phyloP scores from a whole-genome alignment of 1,139 yeast species.

The Yamadazyma jaroonii region DNA sequence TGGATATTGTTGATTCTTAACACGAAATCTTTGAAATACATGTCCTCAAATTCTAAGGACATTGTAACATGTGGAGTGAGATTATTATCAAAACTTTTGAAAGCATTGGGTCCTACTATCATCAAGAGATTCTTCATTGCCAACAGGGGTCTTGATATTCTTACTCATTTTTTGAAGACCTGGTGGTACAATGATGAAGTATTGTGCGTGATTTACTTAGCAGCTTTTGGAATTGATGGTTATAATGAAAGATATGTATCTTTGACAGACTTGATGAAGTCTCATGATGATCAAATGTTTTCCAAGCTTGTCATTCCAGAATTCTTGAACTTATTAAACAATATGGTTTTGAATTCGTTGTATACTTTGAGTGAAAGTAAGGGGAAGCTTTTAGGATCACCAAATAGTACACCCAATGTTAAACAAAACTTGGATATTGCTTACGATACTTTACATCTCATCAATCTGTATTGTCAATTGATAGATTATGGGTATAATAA shows the following conservation, averaged over 20 bases:
- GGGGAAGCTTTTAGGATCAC: constrained; percentile 40
- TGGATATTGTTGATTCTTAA: constrained; percentile 62
- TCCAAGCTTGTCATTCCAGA: constrained; percentile 36
- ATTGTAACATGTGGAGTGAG: constrained; percentile 44
- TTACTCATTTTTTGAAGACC: constrained; percentile 42
- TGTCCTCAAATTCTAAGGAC: constrained; percentile 20
- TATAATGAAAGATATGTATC: constrained; percentile 8
- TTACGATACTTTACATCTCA: constrained; percentile 32
- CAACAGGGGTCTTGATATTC: constrained; percentile 52
- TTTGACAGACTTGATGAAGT: constrained; percentile 8
- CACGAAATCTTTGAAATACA: constrained; percentile 15
- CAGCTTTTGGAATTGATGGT: constrained; percentile 39
- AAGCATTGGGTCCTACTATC: constrained; percentile 44
- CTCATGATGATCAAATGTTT: constrained; percentile 6
- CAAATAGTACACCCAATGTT: constrained; percentile 31
- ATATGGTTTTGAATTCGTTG: constrained; percentile 37
- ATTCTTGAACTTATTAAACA: constrained; percentile 36
- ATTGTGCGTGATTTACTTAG: constrained; percentile 30
- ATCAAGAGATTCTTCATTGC: constrained; percentile 49
- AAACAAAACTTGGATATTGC: constrained; percentile 21
- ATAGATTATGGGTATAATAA: constrained; percentile 30
- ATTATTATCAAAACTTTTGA: constrained; percentile 49
- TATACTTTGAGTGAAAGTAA: constrained; percentile 27
- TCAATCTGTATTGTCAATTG: constrained; percentile 32
- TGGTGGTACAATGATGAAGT: constrained; percentile 48